Percentiles rank a stretch among this genome's conserved stretches.
phyloP scores from a whole-genome alignment of 2,329 filamentous ascomycete genomes.

The Neopestalotiopsis clavispora region DNA sequence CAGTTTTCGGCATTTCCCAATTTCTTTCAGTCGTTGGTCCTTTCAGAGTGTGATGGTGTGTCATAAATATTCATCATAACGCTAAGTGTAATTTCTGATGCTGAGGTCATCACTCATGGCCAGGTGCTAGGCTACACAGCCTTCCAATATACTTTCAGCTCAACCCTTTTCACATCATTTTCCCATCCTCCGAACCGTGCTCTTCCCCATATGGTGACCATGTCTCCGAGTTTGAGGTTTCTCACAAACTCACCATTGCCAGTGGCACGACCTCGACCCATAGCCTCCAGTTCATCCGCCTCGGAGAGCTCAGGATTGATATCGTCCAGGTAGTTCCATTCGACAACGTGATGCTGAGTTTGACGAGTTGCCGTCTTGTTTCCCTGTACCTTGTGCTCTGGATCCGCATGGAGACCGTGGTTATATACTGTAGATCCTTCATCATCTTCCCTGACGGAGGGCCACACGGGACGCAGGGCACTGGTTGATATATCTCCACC shows the following conservation, averaged over 20 bases:
- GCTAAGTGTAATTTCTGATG: neutral
- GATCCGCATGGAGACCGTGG: conserved; percentile 40
- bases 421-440: conserved; percentile 33
- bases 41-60: neutral
- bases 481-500: conserved; percentile 27
- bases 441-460: conserved; percentile 21
- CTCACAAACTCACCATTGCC: conserved; percentile 61
- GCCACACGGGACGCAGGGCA: conserved; percentile 36
- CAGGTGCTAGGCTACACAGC: conserved; percentile 18
- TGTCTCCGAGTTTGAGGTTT: conserved; percentile 61
- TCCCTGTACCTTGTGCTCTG: conserved; percentile 51
- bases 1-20: neutral
- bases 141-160: conserved; percentile 65
- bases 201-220: conserved; percentile 66
- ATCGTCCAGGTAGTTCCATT: conserved; percentile 59
- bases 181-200: conserved; percentile 60
- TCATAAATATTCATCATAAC: neutral
- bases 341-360: conserved; percentile 49
- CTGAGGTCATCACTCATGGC: neutral
- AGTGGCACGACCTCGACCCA: conserved; percentile 56
- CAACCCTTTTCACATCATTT: conserved; percentile 54
- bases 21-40: too few relatives aligned
- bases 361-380: conserved; percentile 45
- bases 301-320: conserved; percentile 47
- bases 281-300: conserved; percentile 40